Base-by-base conservation (phyloP, 306 rosid species). In the Prunus salicina region DNA sequence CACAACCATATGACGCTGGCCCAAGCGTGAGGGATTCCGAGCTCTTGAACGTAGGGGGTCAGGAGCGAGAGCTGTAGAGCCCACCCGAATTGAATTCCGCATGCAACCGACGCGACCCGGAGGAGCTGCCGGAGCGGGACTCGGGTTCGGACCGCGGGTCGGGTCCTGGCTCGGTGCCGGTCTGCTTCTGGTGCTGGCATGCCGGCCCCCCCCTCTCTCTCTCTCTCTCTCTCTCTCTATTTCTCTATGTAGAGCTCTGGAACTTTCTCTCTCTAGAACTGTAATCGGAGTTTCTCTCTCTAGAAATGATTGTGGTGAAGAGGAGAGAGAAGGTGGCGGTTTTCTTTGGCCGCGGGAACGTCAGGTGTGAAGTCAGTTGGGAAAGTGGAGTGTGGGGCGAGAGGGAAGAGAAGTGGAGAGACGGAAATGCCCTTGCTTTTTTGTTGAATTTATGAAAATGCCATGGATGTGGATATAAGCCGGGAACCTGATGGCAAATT, bases 71-170 rank as follows among this genome's bases (percentile, higher is more conserved):
- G 92, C 88, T 95, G 97, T 57, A 95, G 43, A 41, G 98, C 98
- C 98, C 98, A 95, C 8, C 98, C 98, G 68, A 95, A 95, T 72
- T 95, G 99, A 63, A 95, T 95, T 20, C 99, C 99, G 13, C 93
- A 80, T 12, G 97, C 97, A 5, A 95, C 91, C 0, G 97, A 95
- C 1, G 99, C 92, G 15, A 95, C 91, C 2, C 88, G 85, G 13
- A 95, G 83, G 34, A 95, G 32, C 69, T 66, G 76, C 28, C 87
- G 77, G 8, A 95, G 84, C 6, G 89, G 87, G 47, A 86, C 83
- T 79, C 90, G 80, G 8, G 78, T 52, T 27, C 41, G 69, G 6
- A 61, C 62, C 34, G 82, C 76, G 43, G 79, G 82, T 34, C 88
- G 82, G 56, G 76, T 4, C 49, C 85, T 81, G 64, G 72, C 73